These are phyloP conservation scores for Phytophthora kernoviae DNA, from an alignment of 352 stramenopile genomes.

Conservation along the genomic window DNA sequence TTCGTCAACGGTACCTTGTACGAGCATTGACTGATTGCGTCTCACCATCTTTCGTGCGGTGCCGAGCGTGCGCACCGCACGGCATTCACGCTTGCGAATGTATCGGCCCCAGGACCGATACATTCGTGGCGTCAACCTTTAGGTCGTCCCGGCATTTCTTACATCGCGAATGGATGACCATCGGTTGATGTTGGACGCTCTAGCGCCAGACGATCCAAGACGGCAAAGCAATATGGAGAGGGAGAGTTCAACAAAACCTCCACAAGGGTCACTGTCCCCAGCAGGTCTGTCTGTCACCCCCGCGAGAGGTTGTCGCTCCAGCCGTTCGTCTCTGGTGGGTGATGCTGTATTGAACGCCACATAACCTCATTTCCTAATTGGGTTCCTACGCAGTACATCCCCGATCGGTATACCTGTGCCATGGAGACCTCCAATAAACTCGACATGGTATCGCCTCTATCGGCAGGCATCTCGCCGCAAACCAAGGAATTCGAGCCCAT, in stretches of 20 bases:
- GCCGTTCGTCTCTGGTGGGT: not conserved
- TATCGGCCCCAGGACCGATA: not conserved
- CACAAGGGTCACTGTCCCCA: constrained; percentile 1
- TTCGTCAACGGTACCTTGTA: constrained; percentile 5
- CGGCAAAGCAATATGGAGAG: constrained; percentile 30
- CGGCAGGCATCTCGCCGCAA: constrained; percentile 19
- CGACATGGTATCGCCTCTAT: constrained; percentile 22
- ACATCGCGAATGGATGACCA: constrained; percentile 13
- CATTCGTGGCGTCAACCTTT: constrained; percentile 19
- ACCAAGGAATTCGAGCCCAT: constrained; percentile 29
- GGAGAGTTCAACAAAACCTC: constrained; percentile 20
- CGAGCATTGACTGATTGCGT: constrained; percentile 25
- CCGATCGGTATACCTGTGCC: constrained; percentile 1
- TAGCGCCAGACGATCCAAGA: constrained; percentile 30
- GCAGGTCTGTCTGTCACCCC: not conserved
- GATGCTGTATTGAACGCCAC: constrained; percentile 8
- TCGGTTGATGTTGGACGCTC: constrained; percentile 4
- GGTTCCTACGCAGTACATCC: not conserved
- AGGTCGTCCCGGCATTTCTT: constrained; percentile 12
- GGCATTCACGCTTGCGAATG: too few relatives aligned
- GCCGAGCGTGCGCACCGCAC: constrained; percentile 27
- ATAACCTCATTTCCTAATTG: constrained; percentile 25
- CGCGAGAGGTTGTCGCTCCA: not conserved
- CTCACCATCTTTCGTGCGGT: constrained; percentile 28
- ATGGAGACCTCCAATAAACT: constrained; percentile 23